Evolutionary conservation across 768 basidiomycete genomes (phyloP), one percentile per base, ranked within the genome.

Genomic region (Tulasnella calospora): DNA sequence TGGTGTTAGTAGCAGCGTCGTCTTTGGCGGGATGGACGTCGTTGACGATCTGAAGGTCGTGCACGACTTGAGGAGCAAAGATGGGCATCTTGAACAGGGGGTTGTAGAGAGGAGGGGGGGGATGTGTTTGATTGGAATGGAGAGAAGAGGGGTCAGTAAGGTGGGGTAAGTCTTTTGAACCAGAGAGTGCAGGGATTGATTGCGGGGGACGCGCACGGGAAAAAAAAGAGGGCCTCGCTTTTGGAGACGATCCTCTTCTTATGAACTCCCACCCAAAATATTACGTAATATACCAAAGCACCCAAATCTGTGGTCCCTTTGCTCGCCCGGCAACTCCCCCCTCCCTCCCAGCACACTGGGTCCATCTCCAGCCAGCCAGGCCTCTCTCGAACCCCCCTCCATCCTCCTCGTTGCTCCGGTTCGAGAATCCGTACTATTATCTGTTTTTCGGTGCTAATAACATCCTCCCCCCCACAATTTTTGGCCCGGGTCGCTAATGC

Each of bases 161-260:
- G 61, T 67, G 61, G 61, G 61, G 61, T 67, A 67, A 67, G 61
- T 35, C 61, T 67, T 67, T 67, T 67, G 61, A 67, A 67, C 30
- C 61, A 51, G 61, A 61, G 61, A 44, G 33, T 67, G 61, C 61
- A 67, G 35, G 33, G 27, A 67, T 67, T 27, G 61, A 67, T 67
- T 35, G 61, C 61, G 61, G 61, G 61, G 61, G 33, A 35, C n/a
- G 51, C 21, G 27, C 61, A 67, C 61, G 61, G 61, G 61, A 67
- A 67, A 67, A 40, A 67, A 67, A 67, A 67, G 61, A 67, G 61
- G 61, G 61, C 61, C 61, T 67, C 61, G 61, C 61, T 67, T 67
- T 67, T 35, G 61, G 61, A 67, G 61, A 67, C 61, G 61, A 67
- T 67, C 61, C 61, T 61, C 61, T 67, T 67, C 61, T 67, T 67